Conservation (phyloP, 2,329 filamentous ascomycete species). For the Trichophaea hybrida region DNA sequence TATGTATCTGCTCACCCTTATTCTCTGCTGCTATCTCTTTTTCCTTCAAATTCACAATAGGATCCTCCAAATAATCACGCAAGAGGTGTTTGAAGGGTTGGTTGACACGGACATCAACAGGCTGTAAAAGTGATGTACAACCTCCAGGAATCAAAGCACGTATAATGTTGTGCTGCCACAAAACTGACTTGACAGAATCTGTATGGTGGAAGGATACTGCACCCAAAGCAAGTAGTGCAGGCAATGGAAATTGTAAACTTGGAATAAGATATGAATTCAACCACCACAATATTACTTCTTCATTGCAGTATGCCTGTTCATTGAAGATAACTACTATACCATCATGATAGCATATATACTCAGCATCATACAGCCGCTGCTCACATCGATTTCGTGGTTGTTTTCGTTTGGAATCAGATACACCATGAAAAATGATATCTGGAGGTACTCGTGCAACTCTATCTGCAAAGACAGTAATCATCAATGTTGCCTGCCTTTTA, state of each 20-base stretch:
- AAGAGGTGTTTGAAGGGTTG: not conserved
- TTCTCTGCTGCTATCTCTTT: not conserved
- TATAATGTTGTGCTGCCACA: not conserved
- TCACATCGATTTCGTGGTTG: not conserved
- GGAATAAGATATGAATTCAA: not conserved
- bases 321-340: constrained; percentile 5
- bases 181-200: not conserved
- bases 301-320: constrained; percentile 2
- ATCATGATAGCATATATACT: not conserved
- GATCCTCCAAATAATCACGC: constrained; percentile 2
- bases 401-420: not conserved
- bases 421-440: constrained; percentile 4
- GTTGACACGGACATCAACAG: not conserved
- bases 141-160: not conserved
- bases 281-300: constrained; percentile 1
- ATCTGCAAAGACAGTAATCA: constrained; percentile 8
- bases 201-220: not conserved
- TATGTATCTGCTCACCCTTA: not conserved
- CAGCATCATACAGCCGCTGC: constrained; percentile 28
- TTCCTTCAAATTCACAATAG: constrained; percentile 1
- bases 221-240: not conserved
- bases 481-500: constrained; percentile 9
- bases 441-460: not conserved
- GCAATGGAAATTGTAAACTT: not conserved
- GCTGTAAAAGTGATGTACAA: constrained; percentile 5